Evolutionary conservation across 768 basidiomycete species (phyloP).

Genomic region (Psilocybe subaeruginosa): DNA sequence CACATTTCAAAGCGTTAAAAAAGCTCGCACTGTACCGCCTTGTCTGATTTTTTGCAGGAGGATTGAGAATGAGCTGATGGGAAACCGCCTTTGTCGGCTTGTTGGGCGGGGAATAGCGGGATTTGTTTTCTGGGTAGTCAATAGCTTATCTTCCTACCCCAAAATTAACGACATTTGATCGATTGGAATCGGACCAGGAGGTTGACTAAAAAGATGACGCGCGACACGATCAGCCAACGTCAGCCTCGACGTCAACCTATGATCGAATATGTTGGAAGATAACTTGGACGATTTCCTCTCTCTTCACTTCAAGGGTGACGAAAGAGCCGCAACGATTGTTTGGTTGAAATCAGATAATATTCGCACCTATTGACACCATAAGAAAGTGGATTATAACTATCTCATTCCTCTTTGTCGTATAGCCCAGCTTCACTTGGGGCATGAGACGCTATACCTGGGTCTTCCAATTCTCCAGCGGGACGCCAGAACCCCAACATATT

Average conservation of each 20-base stretch:
- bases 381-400: neutral
- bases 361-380: conserved; percentile 1
- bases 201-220: too few relatives aligned
- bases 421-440: conserved; percentile 23
- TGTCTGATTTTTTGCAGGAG: neutral
- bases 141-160: neutral
- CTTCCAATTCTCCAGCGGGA: conserved; percentile 9
- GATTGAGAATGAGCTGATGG: neutral
- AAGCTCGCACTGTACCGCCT: neutral
- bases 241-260: too few relatives aligned
- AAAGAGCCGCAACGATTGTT: neutral
- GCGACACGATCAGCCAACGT: too few relatives aligned
- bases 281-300: too few relatives aligned
- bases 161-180: neutral
- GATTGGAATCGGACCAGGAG: neutral
- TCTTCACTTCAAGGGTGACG: neutral
- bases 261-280: too few relatives aligned
- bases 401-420: conserved; percentile 24
- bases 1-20: neutral
- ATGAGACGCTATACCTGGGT: conserved; percentile 9
- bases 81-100: neutral
- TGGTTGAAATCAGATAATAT: neutral
- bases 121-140: neutral
- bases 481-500: conserved; percentile 37
- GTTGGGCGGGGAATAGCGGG: neutral